Base-by-base conservation (phyloP, 805 yeast species). In the Candida vartiovaarae region DNA sequence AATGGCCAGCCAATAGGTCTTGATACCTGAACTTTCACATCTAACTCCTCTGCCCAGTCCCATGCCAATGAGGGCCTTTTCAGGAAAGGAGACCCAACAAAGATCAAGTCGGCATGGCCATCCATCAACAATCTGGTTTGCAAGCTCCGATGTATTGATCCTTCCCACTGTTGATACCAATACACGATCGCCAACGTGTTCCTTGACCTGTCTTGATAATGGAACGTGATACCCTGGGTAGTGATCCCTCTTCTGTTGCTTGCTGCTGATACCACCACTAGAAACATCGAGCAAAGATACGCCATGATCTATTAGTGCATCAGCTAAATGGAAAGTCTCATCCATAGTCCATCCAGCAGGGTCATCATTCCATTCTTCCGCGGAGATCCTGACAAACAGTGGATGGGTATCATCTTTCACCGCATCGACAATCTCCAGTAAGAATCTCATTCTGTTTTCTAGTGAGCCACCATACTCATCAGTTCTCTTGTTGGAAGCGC, bases 391-490 rank as follows among this genome's bases (percentile, higher is more conserved):
- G 6, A 51, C 52, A 36, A 74, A 73, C 9, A 78, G 43, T 4
- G 82, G 78, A 35, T 64, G 63, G 6, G 38, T 39, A 28, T 50
- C 48, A 30, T 34, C 45, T 47, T 68, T 65, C 33, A 78, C 56
- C 20, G 65, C 69, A 36, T 68, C 73, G 26, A 77, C 57, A 25
- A 74, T 55, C 50, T 80, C 81, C 29, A 72, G 51, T 11, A 71
- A 50, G 38, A 80, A 66, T 36, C 78, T 61, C 4, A 66, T 63
- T 48, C 85, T 69, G 59, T 78, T 78, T 51, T 77, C 84, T 41
- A 77, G 63, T 2, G 73, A 61, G 7, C 84, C 84, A 36, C 85
- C 86, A 50, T 78, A 81, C 49, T 71, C 67, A 55, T 81, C 87
- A 1, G 74, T 71, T 54, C 87, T 69, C 46, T 64, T 58, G 59